Conservation (phyloP, 179 eudicot species). For the Drosera spatulata region DNA sequence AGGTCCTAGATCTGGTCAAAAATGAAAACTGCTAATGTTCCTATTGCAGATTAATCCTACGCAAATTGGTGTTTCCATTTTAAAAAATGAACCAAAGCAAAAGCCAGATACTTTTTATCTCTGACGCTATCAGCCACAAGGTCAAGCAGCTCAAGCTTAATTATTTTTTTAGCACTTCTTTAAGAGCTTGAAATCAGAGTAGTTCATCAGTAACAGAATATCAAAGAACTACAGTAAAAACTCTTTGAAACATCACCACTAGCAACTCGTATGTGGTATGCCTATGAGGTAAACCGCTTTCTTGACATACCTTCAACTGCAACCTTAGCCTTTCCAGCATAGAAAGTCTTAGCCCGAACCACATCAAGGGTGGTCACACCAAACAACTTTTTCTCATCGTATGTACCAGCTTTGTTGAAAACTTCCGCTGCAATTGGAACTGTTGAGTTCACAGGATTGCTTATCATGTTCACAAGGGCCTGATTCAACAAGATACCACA, state of each 20-base stretch:
- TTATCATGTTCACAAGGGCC: constrained; percentile 91
- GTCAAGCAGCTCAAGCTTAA: not conserved
- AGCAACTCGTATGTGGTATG: not conserved
- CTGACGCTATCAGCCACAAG: not conserved
- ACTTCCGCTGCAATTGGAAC: constrained; percentile 98
- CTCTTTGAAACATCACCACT: no score
- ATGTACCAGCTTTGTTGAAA: constrained; percentile 85
- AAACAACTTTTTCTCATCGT: constrained; percentile 81
- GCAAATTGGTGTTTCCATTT: not conserved
- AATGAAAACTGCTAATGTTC: no score
- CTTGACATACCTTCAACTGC: constrained; percentile 52
- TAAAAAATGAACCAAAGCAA: not conserved
- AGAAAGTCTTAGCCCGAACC: constrained; percentile 90
- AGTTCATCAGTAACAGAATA: no score
- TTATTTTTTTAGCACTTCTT: no score
- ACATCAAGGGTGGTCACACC: constrained; percentile 96
- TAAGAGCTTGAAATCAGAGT: no score
- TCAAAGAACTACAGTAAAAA: no score
- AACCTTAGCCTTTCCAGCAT: constrained; percentile 80
- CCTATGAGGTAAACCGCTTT: not conserved
- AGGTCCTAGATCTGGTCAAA: no score
- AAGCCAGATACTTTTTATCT: not conserved
- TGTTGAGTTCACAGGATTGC: constrained; percentile 96
- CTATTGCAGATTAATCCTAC: no score
- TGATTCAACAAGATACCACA: constrained; percentile 14